A percentile compares a stretch with the other conserved stretches of the same genome.
Conservation (phyloP, 805 yeast species). For the Schizosaccharomyces japonicus region DNA sequence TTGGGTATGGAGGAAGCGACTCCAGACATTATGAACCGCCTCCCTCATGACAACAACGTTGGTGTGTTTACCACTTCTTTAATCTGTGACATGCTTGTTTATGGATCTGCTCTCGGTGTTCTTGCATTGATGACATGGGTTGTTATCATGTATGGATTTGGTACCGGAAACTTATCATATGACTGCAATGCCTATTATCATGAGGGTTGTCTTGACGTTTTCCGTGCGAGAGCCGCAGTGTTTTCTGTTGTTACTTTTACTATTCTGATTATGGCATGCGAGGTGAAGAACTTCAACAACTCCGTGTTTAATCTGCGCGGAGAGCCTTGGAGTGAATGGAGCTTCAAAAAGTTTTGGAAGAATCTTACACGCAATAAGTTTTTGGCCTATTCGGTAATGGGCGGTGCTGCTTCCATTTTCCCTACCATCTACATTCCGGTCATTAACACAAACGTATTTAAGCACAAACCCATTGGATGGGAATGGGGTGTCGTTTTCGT, state of each 20-base stretch:
- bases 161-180: conserved; percentile 38
- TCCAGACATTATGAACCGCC: conserved; percentile 36
- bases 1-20: conserved; percentile 44
- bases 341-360: conserved; percentile 15
- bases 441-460: conserved; percentile 52
- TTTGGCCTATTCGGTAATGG: conserved; percentile 55
- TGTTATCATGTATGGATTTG: conserved; percentile 40
- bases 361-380: conserved; percentile 56
- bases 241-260: conserved; percentile 75
- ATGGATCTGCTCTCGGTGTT: conserved; percentile 46
- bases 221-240: conserved; percentile 50
- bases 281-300: conserved; percentile 45
- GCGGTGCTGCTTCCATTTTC: conserved; percentile 48
- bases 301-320: conserved; percentile 52
- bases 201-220: conserved; percentile 34
- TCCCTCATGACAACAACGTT: conserved; percentile 33
- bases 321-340: conserved; percentile 1
- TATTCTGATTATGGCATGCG: conserved; percentile 63
- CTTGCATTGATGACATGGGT: conserved; percentile 46
- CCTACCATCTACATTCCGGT: conserved; percentile 75
- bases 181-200: conserved; percentile 33
- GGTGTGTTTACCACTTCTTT: conserved; percentile 44
- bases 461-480: conserved; percentile 44
- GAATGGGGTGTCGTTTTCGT: conserved; percentile 57
- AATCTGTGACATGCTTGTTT: conserved; percentile 41